Percentiles rank a stretch among this genome's conserved stretches.
These are phyloP conservation scores for Haplographium delicatum DNA, from an alignment of 495 filamentous ascomycete genomes.

Conservation along the genomic window DNA sequence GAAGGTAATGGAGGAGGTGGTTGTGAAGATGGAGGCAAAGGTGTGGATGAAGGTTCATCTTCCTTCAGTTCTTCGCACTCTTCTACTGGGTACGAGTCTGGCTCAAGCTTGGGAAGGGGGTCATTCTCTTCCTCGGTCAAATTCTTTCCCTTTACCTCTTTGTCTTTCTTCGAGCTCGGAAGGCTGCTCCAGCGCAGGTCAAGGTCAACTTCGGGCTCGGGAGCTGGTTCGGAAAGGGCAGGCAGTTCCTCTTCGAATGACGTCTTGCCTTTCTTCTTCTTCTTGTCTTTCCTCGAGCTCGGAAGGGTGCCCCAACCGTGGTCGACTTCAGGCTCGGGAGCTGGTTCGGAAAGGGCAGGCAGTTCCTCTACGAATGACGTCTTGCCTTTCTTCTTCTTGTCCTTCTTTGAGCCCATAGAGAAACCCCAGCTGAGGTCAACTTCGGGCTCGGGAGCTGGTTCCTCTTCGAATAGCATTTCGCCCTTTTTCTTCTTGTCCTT, in stretches of 20 bases:
- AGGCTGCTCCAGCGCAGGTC: background rate
- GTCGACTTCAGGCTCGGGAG: too few relatives aligned
- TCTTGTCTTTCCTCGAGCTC: background rate
- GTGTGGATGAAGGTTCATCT: too few relatives aligned
- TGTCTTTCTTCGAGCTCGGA: background rate
- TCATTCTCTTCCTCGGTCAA: background rate
- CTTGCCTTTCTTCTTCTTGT: conserved; percentile 1
- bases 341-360: too few relatives aligned
- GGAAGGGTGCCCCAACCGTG: too few relatives aligned
- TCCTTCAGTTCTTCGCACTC: too few relatives aligned
- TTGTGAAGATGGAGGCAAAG: too few relatives aligned
- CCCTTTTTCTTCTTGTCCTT: background rate
- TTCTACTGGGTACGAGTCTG: too few relatives aligned
- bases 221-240: too few relatives aligned
- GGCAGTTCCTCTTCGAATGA: background rate
- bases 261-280: background rate
- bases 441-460: background rate
- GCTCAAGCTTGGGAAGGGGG: too few relatives aligned
- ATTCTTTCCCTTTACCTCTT: background rate
- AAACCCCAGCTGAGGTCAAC: background rate
- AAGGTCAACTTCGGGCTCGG: background rate
- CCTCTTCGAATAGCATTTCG: background rate
- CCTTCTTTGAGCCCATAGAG: background rate
- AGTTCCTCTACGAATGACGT: background rate
- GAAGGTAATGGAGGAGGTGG: too few relatives aligned